phyloP scores from a whole-genome alignment of 108 stramenopile genomes.

The Cyclotella choctawhatcheeana region DNA sequence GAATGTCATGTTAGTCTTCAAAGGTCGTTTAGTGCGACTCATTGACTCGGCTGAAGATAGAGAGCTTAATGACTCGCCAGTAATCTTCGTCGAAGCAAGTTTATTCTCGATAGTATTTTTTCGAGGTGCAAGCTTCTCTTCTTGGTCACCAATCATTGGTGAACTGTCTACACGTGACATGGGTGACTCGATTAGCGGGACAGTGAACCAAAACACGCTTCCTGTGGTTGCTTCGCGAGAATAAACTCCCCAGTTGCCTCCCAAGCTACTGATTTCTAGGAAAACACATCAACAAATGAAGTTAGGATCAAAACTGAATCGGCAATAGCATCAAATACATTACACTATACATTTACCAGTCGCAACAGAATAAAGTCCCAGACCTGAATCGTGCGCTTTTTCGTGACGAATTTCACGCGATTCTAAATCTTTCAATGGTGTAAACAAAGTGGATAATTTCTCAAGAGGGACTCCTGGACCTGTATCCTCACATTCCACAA shows the following conservation, averaged over 20 bases:
- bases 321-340: neutral
- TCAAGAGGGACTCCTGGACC: conserved; percentile 64
- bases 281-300: neutral
- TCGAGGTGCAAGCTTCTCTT: neutral
- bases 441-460: conserved; percentile 62
- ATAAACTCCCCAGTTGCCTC: conserved; percentile 17
- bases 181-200: conserved; percentile 54
- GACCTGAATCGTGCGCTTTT: conserved; percentile 42
- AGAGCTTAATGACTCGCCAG: neutral
- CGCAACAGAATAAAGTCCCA: conserved; percentile 73
- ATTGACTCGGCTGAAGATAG: neutral
- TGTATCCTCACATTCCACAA: conserved; percentile 75
- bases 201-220: conserved; percentile 68
- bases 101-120: neutral
- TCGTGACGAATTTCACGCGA: conserved; percentile 5
- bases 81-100: neutral
- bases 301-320: neutral
- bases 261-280: neutral
- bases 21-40: neutral
- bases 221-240: neutral
- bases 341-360: conserved; percentile 59
- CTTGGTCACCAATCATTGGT: neutral
- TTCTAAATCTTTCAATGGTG: conserved; percentile 31
- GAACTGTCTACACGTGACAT: neutral
- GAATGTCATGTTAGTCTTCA: neutral